These are phyloP conservation scores for Ceratocystis cubensis DNA, from an alignment of 2,329 filamentous ascomycete genomes.

Conservation along the genomic window DNA sequence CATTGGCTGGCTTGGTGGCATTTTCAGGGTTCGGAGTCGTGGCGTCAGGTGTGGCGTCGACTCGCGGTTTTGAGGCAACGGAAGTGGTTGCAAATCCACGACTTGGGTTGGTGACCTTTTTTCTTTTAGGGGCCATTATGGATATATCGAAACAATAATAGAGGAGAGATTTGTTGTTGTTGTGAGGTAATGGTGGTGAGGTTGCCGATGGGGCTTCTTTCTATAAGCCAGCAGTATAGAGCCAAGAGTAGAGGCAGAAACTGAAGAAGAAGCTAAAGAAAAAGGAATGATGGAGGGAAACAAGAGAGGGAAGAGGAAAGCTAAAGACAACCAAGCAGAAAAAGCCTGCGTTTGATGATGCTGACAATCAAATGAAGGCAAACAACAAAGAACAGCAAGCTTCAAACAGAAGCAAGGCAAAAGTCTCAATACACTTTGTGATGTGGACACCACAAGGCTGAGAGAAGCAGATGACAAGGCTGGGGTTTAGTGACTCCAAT, in stretches of 20 bases:
- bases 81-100: slow-evolving; percentile 91
- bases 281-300: no score
- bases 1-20: slow-evolving; percentile 16
- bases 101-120: slow-evolving; percentile 84
- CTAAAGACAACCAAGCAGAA: not conserved
- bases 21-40: slow-evolving; percentile 22
- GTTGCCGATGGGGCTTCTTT: not conserved
- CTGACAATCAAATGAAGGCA: not conserved
- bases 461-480: not conserved
- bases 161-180: not conserved
- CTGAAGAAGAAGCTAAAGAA: not conserved
- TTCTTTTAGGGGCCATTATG: slow-evolving; percentile 66
- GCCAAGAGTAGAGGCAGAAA: not conserved
- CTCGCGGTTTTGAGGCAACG: slow-evolving; percentile 66
- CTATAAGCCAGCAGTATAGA: not conserved
- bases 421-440: slow-evolving; percentile 6
- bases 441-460: slow-evolving; percentile 5
- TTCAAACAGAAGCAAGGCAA: slow-evolving; percentile 5
- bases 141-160: not conserved
- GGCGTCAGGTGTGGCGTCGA: slow-evolving; percentile 39
- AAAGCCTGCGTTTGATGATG: not conserved
- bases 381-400: slow-evolving; percentile 2
- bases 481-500: not conserved
- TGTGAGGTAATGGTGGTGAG: not conserved
- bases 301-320: not conserved